Percentiles rank a stretch among this genome's conserved stretches.
These are phyloP conservation scores for Bruguiera parviflora DNA, from an alignment of 345 rosid genomes.

Conservation along the genomic window DNA sequence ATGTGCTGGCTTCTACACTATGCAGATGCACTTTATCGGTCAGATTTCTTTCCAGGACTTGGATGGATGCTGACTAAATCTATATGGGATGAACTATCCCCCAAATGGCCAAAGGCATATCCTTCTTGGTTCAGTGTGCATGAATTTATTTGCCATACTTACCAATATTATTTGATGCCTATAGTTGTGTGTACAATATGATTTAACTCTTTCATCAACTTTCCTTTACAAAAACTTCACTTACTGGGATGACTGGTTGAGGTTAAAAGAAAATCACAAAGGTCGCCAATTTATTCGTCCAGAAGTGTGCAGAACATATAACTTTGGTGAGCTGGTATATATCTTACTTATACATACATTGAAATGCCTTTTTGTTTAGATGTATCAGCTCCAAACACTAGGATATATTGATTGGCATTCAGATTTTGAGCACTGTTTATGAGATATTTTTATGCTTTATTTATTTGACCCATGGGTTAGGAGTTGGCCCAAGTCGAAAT, in stretches of 20 bases:
- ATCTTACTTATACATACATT: conserved; percentile 11
- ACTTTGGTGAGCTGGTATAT: conserved; percentile 96
- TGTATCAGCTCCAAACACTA: not conserved
- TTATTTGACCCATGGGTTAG: not conserved
- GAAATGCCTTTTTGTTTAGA: conserved; percentile 13
- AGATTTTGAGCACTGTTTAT: not conserved
- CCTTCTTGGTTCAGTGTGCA: conserved; percentile 35
- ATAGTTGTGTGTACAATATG: not conserved
- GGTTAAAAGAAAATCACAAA: conserved; percentile 82
- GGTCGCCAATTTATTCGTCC: conserved; percentile 92
- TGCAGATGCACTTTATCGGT: conserved; percentile 84
- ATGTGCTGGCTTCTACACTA: conserved; percentile 22
- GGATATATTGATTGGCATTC: not conserved
- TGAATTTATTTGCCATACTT: conserved; percentile 10
- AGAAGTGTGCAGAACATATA: conserved; percentile 97
- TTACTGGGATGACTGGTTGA: conserved; percentile 99
- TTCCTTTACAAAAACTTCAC: conserved; percentile 71
- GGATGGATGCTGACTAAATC: conserved; percentile 93
- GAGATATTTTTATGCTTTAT: not conserved
- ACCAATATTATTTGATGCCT: conserved; percentile 9
- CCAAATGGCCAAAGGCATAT: conserved; percentile 99
- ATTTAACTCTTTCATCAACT: conserved; percentile 10
- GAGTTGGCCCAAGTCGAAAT: not conserved
- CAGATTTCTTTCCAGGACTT: conserved; percentile 99
- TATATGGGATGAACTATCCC: conserved; percentile 96